Base-by-base conservation (phyloP, 1,284 basidiomycete genomes). In the Amylostereum areolatum region DNA sequence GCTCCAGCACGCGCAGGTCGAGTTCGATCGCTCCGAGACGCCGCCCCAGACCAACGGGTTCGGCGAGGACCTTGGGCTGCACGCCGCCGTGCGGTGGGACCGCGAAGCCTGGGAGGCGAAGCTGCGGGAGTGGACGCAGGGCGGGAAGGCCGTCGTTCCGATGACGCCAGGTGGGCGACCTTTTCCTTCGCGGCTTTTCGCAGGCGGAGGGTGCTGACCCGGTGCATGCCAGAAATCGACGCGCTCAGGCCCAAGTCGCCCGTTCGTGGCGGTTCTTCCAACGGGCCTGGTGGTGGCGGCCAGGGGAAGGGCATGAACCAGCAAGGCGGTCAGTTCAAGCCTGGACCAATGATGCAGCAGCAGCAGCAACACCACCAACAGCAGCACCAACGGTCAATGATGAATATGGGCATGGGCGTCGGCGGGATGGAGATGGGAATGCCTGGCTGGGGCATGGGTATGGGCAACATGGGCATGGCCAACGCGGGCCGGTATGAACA, bases 171-270 rank as follows among this genome's bases (percentile, higher is more conserved):
- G 70, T 63, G 52, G 40, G 62, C 56, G 49, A n/a, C 35, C 2
- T 29, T 12, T 45, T 5, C 63, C 1, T 54, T 61, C 7, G 39
- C 51, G 34, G 50, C 52, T 39, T 57, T 1, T 60, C 56, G 29
- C 42, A 49, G 37, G 58, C 24, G 29, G 24, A 40, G 11, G 12
- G 24, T 8, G 35, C 30, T 45, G n/a, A 31, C 33, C 8, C 7
- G 9, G n/a, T 12, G 43, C 18, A 46, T 5, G 32, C 8, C 58
- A 67, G 90, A 96, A 60, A 92, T 97, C 58, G 92, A 97, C 53
- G 74, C 77, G 0, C 72, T 97, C 10, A 77, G 93, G 9, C 93
- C 92, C 0, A 96, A 96, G 64, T 94, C 91, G 1, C 93, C 92
- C 6, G 68, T 78, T 0, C 71, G 80, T 29, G 65, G 66, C 7